These are phyloP conservation scores for Spathaspora girioi DNA, from an alignment of 805 yeast genomes.

Conservation along the genomic window DNA sequence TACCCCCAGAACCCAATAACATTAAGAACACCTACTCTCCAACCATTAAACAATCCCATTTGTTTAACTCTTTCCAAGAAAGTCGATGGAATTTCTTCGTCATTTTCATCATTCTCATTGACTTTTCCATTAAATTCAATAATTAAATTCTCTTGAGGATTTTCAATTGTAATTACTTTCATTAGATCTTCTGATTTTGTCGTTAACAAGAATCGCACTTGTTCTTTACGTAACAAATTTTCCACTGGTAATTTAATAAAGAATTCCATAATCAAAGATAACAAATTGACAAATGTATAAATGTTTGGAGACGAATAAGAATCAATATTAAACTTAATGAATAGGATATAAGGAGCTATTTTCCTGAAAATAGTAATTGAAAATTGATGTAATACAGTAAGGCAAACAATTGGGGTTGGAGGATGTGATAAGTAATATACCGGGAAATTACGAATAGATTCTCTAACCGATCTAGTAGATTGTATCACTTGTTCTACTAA, in stretches of 20 bases:
- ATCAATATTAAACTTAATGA: constrained; percentile 62
- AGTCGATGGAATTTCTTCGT: constrained; percentile 20
- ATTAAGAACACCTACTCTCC: constrained; percentile 83
- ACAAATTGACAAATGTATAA: constrained; percentile 55
- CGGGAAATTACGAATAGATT: constrained; percentile 62
- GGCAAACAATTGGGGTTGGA: constrained; percentile 29
- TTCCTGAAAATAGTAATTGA: constrained; percentile 58
- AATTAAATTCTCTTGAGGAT: constrained; percentile 48
- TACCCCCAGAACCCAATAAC: constrained; percentile 82
- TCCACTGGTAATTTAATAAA: constrained; percentile 83
- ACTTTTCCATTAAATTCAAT: constrained; percentile 40
- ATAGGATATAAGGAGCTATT: constrained; percentile 63
- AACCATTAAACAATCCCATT: constrained; percentile 68
- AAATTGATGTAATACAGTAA: constrained; percentile 60
- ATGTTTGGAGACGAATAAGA: constrained; percentile 57
- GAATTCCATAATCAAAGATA: constrained; percentile 64
- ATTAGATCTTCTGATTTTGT: constrained; percentile 36
- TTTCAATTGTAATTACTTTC: constrained; percentile 40
- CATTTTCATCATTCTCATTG: constrained; percentile 26
- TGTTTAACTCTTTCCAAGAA: constrained; percentile 36
- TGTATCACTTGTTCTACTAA: neutral
- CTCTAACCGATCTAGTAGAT: constrained; percentile 63
- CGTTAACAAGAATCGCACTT: constrained; percentile 58
- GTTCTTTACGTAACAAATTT: constrained; percentile 80
- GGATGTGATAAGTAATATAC: constrained; percentile 54